Percentiles rank a stretch among this genome's conserved stretches.
Conservation (phyloP, 2,329 filamentous ascomycete genomes). For the Zymoseptoria ardabiliae region DNA sequence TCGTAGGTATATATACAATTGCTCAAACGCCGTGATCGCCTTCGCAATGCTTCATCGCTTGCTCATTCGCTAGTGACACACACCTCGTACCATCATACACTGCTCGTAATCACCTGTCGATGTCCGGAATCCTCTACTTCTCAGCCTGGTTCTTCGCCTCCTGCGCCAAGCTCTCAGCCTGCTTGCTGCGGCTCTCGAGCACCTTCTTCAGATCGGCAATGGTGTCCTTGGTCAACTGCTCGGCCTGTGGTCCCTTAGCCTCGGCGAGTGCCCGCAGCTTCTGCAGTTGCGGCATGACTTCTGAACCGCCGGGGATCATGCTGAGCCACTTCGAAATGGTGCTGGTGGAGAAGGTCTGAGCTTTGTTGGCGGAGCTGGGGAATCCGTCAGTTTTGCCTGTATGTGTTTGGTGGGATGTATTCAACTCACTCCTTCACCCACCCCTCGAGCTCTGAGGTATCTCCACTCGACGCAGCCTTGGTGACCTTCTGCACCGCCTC, state of each 20-base stretch:
- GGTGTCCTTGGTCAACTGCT: slow-evolving; percentile 62
- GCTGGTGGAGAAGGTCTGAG: slow-evolving; percentile 43
- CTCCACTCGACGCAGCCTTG: slow-evolving; percentile 54
- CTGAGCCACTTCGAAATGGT: slow-evolving; percentile 54
- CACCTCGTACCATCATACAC: neutral
- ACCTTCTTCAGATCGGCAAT: slow-evolving; percentile 59
- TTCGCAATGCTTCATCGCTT: neutral
- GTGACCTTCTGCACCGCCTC: slow-evolving; percentile 59
- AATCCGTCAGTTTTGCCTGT: neutral
- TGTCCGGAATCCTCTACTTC: slow-evolving; percentile 8
- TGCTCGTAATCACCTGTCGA: neutral
- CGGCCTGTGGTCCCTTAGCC: slow-evolving; percentile 62
- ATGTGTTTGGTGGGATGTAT: neutral
- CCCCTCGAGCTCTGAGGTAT: slow-evolving; percentile 51
- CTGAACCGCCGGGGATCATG: slow-evolving; percentile 56
- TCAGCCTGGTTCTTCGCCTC: slow-evolving; percentile 41
- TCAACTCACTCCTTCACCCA: slow-evolving; percentile 47
- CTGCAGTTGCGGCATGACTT: slow-evolving; percentile 59
- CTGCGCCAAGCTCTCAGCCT: slow-evolving; percentile 53
- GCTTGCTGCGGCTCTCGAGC: slow-evolving; percentile 51
- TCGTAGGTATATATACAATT: neutral
- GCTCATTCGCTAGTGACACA: neutral
- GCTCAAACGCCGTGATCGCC: neutral
- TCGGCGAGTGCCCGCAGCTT: slow-evolving; percentile 58
- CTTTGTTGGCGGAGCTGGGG: slow-evolving; percentile 46